phyloP scores from a whole-genome alignment of 23 red algal species.

The Gracilariopsis chorda region DNA sequence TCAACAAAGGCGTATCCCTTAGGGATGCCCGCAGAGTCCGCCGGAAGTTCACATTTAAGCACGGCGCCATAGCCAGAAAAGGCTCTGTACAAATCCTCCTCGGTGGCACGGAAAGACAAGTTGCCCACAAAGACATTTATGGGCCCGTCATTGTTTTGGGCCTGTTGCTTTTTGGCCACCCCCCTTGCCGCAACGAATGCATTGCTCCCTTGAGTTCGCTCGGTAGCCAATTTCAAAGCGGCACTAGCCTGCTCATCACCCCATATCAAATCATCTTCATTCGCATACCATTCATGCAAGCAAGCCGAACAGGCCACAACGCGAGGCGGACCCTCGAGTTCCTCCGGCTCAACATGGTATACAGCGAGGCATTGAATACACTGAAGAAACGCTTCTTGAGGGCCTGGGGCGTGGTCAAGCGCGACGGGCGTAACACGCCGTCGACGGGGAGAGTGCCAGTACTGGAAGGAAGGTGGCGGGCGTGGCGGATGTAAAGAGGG shows the following conservation, averaged over 20 bases:
- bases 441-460: background rate
- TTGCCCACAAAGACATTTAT: constrained; percentile 69
- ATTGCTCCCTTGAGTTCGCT: background rate
- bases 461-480: background rate
- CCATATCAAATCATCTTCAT: constrained; percentile 63
- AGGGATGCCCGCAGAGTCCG: background rate
- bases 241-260: constrained; percentile 40
- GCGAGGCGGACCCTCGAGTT: constrained; percentile 47
- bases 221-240: background rate
- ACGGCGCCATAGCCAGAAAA: constrained; percentile 68
- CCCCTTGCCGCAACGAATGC: background rate
- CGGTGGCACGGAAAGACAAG: constrained; percentile 67
- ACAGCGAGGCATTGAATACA: constrained; percentile 68
- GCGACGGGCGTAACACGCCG: background rate
- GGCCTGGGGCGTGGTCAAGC: background rate
- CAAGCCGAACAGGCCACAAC: constrained; percentile 66
- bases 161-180: background rate
- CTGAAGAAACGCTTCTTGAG: constrained; percentile 37
- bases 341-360: constrained; percentile 70
- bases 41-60: constrained; percentile 47
- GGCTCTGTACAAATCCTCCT: constrained; percentile 53
- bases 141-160: background rate
- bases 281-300: constrained; percentile 76
- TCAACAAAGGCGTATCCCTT: constrained; percentile 75
- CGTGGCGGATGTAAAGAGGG: background rate